These are phyloP conservation scores for Aspergillus melleus DNA, from an alignment of 2,329 filamentous ascomycete species.

Conservation along the genomic window DNA sequence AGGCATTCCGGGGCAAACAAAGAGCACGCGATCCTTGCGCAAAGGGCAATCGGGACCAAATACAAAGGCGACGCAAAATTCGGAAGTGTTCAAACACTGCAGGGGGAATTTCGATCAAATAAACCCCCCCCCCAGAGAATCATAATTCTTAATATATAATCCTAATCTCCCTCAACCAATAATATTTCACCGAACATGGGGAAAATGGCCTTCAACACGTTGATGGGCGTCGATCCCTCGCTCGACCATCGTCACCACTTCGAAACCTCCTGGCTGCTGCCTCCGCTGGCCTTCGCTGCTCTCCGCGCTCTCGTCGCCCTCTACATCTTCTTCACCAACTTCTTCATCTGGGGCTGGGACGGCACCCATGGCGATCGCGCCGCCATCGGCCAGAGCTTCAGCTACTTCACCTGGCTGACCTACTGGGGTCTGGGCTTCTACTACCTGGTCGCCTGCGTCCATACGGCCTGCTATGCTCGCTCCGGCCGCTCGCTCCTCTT, in stretches of 20 bases:
- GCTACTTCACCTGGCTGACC: conserved; percentile 78
- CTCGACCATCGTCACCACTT: conserved; percentile 61
- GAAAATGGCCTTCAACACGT: conserved; percentile 16
- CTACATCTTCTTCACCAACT: conserved; percentile 69
- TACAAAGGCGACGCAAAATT: too few species aligned
- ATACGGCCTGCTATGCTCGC: conserved; percentile 67
- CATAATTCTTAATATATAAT: background rate
- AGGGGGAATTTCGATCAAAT: too few species aligned
- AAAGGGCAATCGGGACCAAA: too few species aligned
- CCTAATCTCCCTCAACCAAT: too few species aligned
- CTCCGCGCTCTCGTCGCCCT: conserved; percentile 49
- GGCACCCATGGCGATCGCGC: conserved; percentile 55
- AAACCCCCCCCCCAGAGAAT: background rate
- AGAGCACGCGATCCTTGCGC: too few species aligned
- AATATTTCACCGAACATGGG: conserved; percentile 14
- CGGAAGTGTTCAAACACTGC: too few species aligned
- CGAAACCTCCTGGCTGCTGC: conserved; percentile 78
- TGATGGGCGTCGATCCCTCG: conserved; percentile 37
- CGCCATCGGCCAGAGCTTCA: conserved; percentile 61
- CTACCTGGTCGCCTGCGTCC: conserved; percentile 64
- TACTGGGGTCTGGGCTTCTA: conserved; percentile 86
- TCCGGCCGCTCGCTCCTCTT: conserved; percentile 56
- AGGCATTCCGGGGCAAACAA: background rate
- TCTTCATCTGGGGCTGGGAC: conserved; percentile 69
- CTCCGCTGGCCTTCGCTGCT: conserved; percentile 62